Base-by-base conservation (phyloP, 129 eudicot species). In the Lonicera japonica region DNA sequence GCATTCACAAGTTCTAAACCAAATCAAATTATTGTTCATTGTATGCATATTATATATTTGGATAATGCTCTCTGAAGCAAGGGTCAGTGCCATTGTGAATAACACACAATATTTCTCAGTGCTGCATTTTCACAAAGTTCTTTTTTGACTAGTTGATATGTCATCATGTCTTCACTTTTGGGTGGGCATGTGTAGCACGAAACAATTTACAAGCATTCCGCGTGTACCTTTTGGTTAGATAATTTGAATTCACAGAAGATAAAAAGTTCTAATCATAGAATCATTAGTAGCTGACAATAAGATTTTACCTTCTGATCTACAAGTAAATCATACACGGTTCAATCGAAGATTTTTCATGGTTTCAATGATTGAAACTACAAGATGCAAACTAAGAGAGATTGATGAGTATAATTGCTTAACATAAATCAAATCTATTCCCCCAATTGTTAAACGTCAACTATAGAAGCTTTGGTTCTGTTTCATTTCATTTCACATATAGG, bases 131-230 rank as follows among this genome's bases (percentile, higher is more conserved):
- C n/a, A n/a, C n/a, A 11, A 7, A 63, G 40, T 9, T 9, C 56
- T 47, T 14, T 63, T 45, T 46, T n/a, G 23, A 22, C 11, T 23
- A 22, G 18, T 23, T 43, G 40, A 41, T 22, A 5, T 21, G 41
- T 63, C 43, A 45, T 45, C 51, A 45, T 25, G 16, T 46, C 40
- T 46, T 48, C 2, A 46, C 58, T 63, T 18, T 15, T 47, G 67
- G 23, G 24, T 47, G 0, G 25, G 43, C 56, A 41, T 21, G 16
- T 62, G 34, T 45, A 45, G 21, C 56, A 52, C 15, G 13, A 2
- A n/a, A 25, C n/a, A 24, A 39, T 43, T 47, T 18, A 6, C 4
- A 0, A n/a, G n/a, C n/a, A n/a, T n/a, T n/a, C n/a, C n/a, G n/a
- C n/a, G n/a, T 23, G 19, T 5, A 23, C 22, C 23, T 21, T 46